Evolutionary conservation across 163 green algal genomes (phyloP), one percentile per base, ranked within the genome.

Genomic region (Prototheca cutis): DNA sequence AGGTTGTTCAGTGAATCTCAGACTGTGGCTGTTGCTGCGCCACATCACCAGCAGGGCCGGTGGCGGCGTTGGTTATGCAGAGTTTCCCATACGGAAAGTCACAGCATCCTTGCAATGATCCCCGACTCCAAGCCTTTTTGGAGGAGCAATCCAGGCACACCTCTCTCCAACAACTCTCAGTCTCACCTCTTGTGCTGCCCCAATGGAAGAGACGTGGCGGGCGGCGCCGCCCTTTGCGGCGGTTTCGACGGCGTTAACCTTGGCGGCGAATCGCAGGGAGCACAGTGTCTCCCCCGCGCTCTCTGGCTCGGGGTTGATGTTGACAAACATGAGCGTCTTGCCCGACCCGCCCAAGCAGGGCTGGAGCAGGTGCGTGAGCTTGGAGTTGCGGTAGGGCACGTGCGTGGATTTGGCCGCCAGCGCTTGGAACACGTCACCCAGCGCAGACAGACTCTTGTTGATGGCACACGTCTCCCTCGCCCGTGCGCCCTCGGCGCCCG

Each of bases 281-380:
- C 84, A 90, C 49, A 93, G 65, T 21, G 71, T 84, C 73, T 92
- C 84, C 49, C 68, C 58, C 17, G 68, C 66, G 48, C 61, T 80
- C 29, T 62, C 59, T 0, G 68, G 52, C 47, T 87, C 75, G 19
- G 82, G 81, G 48, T 81, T 84, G 70, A 93, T 58, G 67, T 92
- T 92, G 42, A 93, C 84, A 72, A 93, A 87, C 84, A 93, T 93
- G 27, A 93, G 75, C 18, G 84, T 91, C 73, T 93, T 93, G 48
- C 85, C 80, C 31, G 78, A 68, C 13, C 84, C 84, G 31, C 84
- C 80, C 33, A 93, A 69, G 60, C 75, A 84, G 7, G 77, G 74
- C 77, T 86, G 73, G 23, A 91, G 72, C 40, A 92, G 78, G 62
- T 91, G 85, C 3, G 85, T 87, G 33, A 94, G 65, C 71, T 93